A percentile compares a stretch with the other conserved stretches of the same genome.
These are phyloP conservation scores for Haplosporangium sp. DNA, from an alignment of 371 early-diverging fungal genomes.

Conservation along the genomic window DNA sequence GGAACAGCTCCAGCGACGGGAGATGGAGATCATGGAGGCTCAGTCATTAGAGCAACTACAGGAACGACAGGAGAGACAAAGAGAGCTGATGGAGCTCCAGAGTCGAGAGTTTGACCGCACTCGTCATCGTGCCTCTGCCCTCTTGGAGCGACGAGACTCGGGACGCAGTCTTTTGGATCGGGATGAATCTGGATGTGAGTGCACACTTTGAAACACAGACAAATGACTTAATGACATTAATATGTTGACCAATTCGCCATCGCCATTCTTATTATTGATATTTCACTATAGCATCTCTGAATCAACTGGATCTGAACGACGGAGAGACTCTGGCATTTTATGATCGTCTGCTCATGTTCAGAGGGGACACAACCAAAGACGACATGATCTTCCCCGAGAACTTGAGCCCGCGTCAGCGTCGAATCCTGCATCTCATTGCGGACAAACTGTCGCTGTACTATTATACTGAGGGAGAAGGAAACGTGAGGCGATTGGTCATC, in stretches of 20 bases:
- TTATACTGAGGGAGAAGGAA: slow-evolving; percentile 66
- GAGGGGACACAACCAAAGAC: slow-evolving; percentile 69
- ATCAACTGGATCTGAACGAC: slow-evolving; percentile 74
- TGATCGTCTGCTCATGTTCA: slow-evolving; percentile 74
- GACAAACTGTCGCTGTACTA: slow-evolving; percentile 65
- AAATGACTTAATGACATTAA: neutral
- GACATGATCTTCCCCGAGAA: slow-evolving; percentile 68
- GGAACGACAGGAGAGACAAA: slow-evolving; percentile 55
- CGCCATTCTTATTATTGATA: neutral
- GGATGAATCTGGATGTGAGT: slow-evolving; percentile 28
- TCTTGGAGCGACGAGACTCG: slow-evolving; percentile 45
- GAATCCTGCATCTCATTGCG: slow-evolving; percentile 66
- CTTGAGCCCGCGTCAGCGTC: slow-evolving; percentile 61
- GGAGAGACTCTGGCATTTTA: slow-evolving; percentile 74
- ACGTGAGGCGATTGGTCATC: slow-evolving; percentile 42
- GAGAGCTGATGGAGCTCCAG: slow-evolving; percentile 52
- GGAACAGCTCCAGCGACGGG: slow-evolving; percentile 40
- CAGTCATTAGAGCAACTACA: slow-evolving; percentile 58
- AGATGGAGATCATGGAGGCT: slow-evolving; percentile 42
- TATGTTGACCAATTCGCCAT: neutral
- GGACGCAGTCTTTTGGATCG: slow-evolving; percentile 41
- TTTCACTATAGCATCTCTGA: slow-evolving; percentile 26
- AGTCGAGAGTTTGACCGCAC: slow-evolving; percentile 36
- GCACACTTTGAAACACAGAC: slow-evolving; percentile 5
- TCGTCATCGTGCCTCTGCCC: slow-evolving; percentile 31